Conservation (phyloP, 768 basidiomycete species). For the Artomyces pyxidatus region DNA sequence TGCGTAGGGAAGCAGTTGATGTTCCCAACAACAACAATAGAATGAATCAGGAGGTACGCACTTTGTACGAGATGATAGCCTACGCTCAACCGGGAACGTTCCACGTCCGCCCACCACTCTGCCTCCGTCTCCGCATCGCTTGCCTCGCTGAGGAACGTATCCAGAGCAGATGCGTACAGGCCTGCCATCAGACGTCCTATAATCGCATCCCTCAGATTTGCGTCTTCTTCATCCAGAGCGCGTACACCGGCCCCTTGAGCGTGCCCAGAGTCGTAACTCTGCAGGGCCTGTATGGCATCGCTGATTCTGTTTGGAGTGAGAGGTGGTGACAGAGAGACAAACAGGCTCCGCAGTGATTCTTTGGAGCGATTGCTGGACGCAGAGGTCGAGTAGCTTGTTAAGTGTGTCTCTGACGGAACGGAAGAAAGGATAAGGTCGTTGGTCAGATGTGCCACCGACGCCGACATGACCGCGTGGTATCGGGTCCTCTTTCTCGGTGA, state of each 20-base stretch:
- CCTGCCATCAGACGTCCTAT: constrained; percentile 42
- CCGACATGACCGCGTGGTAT: too few species aligned
- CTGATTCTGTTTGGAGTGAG: constrained; percentile 21
- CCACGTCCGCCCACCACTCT: constrained; percentile 77
- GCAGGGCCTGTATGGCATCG: constrained; percentile 23
- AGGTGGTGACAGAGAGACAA: constrained; percentile 29
- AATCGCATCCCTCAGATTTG: constrained; percentile 35
- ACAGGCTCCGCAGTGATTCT: constrained; percentile 30
- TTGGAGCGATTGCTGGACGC: constrained; percentile 13
- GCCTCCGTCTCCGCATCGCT: constrained; percentile 65
- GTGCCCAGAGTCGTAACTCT: constrained; percentile 14
- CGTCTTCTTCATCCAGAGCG: constrained; percentile 22
- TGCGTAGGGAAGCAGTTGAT: constrained; percentile 18
- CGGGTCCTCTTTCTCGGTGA: too few species aligned
- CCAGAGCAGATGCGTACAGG: constrained; percentile 59
- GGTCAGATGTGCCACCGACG: constrained; percentile 15
- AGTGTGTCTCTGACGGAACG: not conserved
- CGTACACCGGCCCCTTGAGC: not conserved
- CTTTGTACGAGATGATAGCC: constrained; percentile 73
- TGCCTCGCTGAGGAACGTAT: constrained; percentile 59
- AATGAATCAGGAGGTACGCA: constrained; percentile 28
- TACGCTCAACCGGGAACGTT: constrained; percentile 48
- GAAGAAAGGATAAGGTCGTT: constrained; percentile 4
- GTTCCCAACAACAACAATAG: not conserved
- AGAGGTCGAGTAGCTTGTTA: not conserved